Evolutionary conservation across 2,329 filamentous ascomycete species (phyloP).

Genomic region (Cordyceps militaris): DNA sequence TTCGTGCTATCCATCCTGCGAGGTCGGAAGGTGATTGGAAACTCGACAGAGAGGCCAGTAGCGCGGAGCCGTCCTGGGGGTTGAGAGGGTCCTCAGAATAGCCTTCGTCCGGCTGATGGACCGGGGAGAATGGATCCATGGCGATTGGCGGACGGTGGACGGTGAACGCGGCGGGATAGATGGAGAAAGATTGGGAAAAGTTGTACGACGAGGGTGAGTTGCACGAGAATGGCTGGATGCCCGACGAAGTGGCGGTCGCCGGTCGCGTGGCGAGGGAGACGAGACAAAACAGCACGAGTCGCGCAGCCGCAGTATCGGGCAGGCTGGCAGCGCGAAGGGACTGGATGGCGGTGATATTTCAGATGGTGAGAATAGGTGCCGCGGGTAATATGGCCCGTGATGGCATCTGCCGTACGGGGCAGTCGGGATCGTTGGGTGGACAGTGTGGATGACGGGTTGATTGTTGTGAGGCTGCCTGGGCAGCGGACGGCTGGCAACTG

Average conservation of each 20-base stretch:
- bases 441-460: conserved; percentile 4
- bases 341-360: background rate
- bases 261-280: conserved; percentile 1
- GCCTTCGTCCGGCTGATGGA: conserved; percentile 68
- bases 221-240: background rate
- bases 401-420: conserved; percentile 1
- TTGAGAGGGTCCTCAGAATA: conserved; percentile 71
- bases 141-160: conserved; percentile 1
- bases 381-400: background rate
- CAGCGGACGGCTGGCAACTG: background rate
- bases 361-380: background rate
- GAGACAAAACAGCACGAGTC: background rate
- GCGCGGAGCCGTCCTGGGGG: conserved; percentile 28
- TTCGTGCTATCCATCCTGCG: conserved; percentile 42
- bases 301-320: background rate
- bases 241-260: background rate
- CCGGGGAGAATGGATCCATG: conserved; percentile 44
- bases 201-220: background rate
- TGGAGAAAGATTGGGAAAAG: background rate
- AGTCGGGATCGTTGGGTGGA: background rate
- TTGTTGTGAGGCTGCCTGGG: conserved; percentile 2
- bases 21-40: conserved; percentile 37
- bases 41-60: conserved; percentile 27
- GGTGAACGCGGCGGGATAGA: background rate
- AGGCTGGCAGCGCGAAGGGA: background rate